Base-by-base conservation (phyloP, 2,329 filamentous ascomycete species). In the Diaporthe australafricana region DNA sequence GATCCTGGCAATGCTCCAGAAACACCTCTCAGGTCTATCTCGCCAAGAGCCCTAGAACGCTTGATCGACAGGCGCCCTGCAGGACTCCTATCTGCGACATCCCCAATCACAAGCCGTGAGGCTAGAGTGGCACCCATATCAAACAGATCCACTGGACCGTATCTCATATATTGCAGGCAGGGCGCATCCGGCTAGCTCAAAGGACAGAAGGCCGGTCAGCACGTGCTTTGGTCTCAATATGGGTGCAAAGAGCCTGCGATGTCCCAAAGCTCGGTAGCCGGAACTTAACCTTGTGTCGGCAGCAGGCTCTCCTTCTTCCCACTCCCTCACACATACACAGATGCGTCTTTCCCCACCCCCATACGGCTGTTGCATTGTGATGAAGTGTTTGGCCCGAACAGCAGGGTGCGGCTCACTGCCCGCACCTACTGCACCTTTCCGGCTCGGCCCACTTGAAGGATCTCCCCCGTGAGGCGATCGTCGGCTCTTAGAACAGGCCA, bases 401-500 rank as follows among this genome's bases (percentile, higher is more conserved):
- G 52, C 17, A 42, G 27, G 20, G 30, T 38, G 42, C 27, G 45
- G 60, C 42, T 63, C 60, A 38, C 42, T 48, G 60, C 30, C 42
- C 53, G 66, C 53, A 52, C 71, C 68, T 72, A 71, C 75, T 77
- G 75, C 27, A 75, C 79, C 73, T 77, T 80, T 42, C 92, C 94
- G 65, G 96, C 95, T 75, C 91, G 88, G 17, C 96, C 96, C 75
- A 97, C 87, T 83, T 99, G 96, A 75, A 98, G 90, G 77, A 98
- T 97, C 84, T 97, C 93, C 7, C 89, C 89, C 12, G 87, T 90
- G 73, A 83, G 79, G 70, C 84, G 82, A 76, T 98, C 94, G 77
- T 96, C 94, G 72, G 91, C 93, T 73, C 94, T 89, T 78, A 98
- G 83, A 6, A 96, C 93, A 42, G 95, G 93, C 95, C 95, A 98